A percentile compares a stretch with the other conserved stretches of the same genome.
phyloP scores from a whole-genome alignment of 495 filamentous ascomycete species.

The Penicillium subrubescens region DNA sequence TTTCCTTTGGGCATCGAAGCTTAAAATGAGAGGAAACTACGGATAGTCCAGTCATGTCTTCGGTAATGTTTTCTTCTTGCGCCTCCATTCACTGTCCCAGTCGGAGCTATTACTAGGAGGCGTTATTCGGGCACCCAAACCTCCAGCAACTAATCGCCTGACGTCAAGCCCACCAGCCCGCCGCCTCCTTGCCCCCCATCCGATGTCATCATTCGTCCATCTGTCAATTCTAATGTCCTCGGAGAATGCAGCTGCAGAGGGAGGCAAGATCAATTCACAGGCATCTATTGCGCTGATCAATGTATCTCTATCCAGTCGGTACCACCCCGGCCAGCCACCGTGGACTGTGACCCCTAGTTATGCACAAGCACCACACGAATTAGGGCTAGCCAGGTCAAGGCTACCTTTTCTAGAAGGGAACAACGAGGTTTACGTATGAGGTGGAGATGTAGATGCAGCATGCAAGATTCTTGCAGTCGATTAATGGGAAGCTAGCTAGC shows the following conservation, averaged over 20 bases:
- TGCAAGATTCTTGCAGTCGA: conserved; percentile 3
- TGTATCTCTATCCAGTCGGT: conserved; percentile 15
- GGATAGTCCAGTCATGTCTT: not conserved
- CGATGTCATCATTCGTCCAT: conserved; percentile 5
- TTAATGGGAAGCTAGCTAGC: not conserved
- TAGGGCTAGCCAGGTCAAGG: conserved; percentile 2
- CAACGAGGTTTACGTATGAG: conserved; percentile 4
- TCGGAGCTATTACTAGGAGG: not conserved
- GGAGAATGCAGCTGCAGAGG: not conserved
- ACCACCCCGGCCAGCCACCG: conserved; percentile 11
- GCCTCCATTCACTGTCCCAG: not conserved
- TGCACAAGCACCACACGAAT: conserved; percentile 15
- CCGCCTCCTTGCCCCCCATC: conserved; percentile 5
- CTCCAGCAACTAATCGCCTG: conserved; percentile 11
- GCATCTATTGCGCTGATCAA: not conserved
- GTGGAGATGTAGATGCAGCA: conserved; percentile 1
- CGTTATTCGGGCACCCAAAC: conserved; percentile 3
- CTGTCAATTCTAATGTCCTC: not conserved
- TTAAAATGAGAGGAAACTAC: not conserved
- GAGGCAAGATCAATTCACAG: conserved; percentile 9
- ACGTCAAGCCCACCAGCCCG: conserved; percentile 19
- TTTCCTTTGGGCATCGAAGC: conserved; percentile 5
- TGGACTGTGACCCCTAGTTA: conserved; percentile 4
- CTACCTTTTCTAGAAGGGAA: conserved; percentile 1
- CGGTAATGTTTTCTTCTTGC: not conserved